Evolutionary conservation across 495 filamentous ascomycete genomes (phyloP), one percentile per base, ranked within the genome.

Genomic region (Neurospora tetrasperma): DNA sequence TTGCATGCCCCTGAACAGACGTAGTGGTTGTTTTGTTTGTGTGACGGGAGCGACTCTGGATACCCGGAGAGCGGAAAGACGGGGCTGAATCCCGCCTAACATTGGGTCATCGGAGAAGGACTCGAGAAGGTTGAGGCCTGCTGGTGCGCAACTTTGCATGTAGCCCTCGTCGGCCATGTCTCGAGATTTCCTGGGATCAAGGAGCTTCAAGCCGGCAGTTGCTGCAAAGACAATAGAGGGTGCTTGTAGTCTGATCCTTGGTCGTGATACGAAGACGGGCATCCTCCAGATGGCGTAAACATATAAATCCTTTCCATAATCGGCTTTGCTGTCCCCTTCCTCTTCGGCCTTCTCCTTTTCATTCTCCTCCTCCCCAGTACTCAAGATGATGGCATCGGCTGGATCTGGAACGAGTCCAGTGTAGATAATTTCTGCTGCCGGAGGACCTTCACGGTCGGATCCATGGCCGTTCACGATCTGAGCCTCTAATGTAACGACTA

Each of bases 241-340:
- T 69, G 90, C 89, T 75, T 94, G 92, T 18, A 96, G 87, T 73
- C 92, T 88, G 68, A 92, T 90, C 72, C 92, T 79, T 42, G 94
- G 94, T 48, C 94, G 90, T 75, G 85, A 87, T 81, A 97, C 85
- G 73, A 92, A 90, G n/a, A 92, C 89, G 23, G 90, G 84, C 27
- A 92, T 82, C 76, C 89, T 94, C 94, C 94, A 97, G 71, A 95
- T 85, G n/a, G 90, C 88, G 74, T 93, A 88, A 23, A 90, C 84
- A 78, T 89, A 86, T 14, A 79, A 77, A 27, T 79, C 76, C 12
- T 74, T 66, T n/a, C 73, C 80, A 16, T 78, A 73, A 12, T 78
- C 75, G 0, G 73, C 77, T 16, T 31, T 62, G 54, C 27, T 35
- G 12, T 62, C 27, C 14, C 14, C 54, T 18, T 74, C 75, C 27